Conservation (phyloP, 805 yeast species). For the Metschnikowia chrysomelidarum region DNA sequence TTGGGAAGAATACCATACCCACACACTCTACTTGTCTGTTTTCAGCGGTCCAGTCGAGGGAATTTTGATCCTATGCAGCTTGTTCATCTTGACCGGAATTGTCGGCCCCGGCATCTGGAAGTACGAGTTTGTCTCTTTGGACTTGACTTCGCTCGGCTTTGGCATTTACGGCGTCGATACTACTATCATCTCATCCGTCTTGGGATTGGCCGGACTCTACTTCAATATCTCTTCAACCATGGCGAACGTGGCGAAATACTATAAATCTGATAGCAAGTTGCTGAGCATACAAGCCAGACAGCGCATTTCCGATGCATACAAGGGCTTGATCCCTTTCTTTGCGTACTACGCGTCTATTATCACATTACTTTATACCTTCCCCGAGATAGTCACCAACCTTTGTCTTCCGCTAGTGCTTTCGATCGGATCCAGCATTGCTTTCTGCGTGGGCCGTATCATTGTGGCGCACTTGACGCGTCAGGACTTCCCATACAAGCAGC, state of each 20-base stretch:
- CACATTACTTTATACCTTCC: conserved; percentile 47
- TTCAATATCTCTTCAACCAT: conserved; percentile 71
- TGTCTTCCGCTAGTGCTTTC: conserved; percentile 61
- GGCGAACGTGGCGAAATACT: conserved; percentile 52
- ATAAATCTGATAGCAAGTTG: conserved; percentile 28
- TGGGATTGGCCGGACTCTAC: conserved; percentile 54
- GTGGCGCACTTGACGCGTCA: conserved; percentile 82
- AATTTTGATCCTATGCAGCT: conserved; percentile 56
- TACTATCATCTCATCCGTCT: conserved; percentile 43
- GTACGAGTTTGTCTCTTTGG: conserved; percentile 37
- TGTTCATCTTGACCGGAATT: conserved; percentile 62
- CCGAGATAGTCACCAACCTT: conserved; percentile 45
- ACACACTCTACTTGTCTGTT: conserved; percentile 69
- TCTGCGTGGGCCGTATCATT: conserved; percentile 87
- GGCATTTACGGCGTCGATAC: conserved; percentile 35
- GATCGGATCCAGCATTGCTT: conserved; percentile 75
- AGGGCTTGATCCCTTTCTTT: conserved; percentile 68
- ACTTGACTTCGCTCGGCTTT: conserved; percentile 34
- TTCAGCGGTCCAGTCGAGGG: conserved; percentile 97
- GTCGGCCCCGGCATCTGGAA: conserved; percentile 73
- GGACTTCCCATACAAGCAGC: conserved; percentile 67
- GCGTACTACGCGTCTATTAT: conserved; percentile 50
- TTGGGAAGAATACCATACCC: conserved; percentile 96
- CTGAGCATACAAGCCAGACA: conserved; percentile 22
- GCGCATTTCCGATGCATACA: conserved; percentile 42